phyloP scores from a whole-genome alignment of 2,329 filamentous ascomycete species.

The Colletotrichum tofieldiae region DNA sequence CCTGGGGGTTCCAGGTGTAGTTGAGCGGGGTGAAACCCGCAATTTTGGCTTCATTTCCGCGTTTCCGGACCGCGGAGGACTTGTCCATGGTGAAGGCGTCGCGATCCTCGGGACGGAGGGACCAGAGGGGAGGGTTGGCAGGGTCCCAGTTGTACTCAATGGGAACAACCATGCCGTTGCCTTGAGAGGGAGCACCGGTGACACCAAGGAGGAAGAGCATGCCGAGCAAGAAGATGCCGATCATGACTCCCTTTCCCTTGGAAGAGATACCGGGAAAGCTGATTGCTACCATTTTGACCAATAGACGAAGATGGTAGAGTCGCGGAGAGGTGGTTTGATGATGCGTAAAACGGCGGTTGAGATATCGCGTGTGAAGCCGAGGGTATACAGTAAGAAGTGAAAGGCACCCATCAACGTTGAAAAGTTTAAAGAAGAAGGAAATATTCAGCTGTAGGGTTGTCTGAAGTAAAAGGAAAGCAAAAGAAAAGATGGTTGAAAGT shows the following conservation, averaged over 20 bases:
- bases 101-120: constrained; percentile 11
- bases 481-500: background rate
- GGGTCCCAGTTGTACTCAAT: background rate
- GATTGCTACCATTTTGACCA: background rate
- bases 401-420: background rate
- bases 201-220: background rate
- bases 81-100: background rate
- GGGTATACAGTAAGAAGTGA: background rate
- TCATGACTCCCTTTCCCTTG: constrained; percentile 9
- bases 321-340: background rate
- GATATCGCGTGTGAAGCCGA: background rate
- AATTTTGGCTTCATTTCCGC: background rate
- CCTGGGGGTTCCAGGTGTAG: background rate
- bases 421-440: background rate
- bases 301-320: background rate
- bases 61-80: too few species aligned
- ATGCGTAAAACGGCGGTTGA: too few species aligned
- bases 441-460: background rate
- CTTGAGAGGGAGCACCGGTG: background rate
- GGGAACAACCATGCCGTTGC: background rate
- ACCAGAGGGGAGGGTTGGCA: constrained; percentile 21
- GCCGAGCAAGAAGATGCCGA: constrained; percentile 12
- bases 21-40: background rate
- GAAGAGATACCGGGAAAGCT: background rate
- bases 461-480: background rate